phyloP scores from a whole-genome alignment of 208 protist species.

The Crithidia expoeki region DNA sequence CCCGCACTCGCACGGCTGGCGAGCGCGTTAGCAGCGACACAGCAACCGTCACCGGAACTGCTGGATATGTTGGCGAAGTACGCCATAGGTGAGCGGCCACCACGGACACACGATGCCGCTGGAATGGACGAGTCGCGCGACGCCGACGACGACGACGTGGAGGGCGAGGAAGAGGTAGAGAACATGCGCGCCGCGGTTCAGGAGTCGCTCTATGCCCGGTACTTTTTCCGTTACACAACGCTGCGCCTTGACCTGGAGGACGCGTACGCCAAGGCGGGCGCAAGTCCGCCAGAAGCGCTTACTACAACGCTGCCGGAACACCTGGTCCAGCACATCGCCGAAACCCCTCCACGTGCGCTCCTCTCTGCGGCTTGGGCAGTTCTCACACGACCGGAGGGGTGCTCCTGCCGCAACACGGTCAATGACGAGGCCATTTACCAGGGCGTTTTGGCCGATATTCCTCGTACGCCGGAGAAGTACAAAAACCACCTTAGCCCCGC shows the following conservation, averaged over 20 bases:
- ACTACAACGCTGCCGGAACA: conserved; percentile 42
- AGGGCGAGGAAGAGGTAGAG: conserved; percentile 28
- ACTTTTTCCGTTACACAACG: conserved; percentile 37
- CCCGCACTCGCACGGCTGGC: conserved; percentile 28
- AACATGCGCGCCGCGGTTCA: conserved; percentile 13
- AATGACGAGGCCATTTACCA: conserved; percentile 51
- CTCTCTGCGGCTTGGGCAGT: conserved; percentile 39
- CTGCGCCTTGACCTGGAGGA: conserved; percentile 59
- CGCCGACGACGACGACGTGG: conserved; percentile 14
- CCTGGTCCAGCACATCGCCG: conserved; percentile 39
- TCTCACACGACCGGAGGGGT: conserved; percentile 31
- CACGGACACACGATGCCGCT: conserved; percentile 29
- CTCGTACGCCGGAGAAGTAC: conserved; percentile 36
- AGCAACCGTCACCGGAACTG: conserved; percentile 40
- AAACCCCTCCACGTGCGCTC: conserved; percentile 34
- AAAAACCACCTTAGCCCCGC: conserved; percentile 25
- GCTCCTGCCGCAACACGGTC: conserved; percentile 41
- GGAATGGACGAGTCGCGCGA: conserved; percentile 3
- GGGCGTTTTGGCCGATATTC: conserved; percentile 36
- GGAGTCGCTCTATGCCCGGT: conserved; percentile 42
- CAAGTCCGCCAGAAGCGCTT: conserved; percentile 43
- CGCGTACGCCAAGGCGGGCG: conserved; percentile 39
- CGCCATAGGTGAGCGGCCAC: conserved; percentile 57
- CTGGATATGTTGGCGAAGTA: conserved; percentile 51
- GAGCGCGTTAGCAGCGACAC: conserved; percentile 26